These are phyloP conservation scores for Clarireedia sp. DNA, from an alignment of 2,329 filamentous ascomycete genomes.

Conservation along the genomic window DNA sequence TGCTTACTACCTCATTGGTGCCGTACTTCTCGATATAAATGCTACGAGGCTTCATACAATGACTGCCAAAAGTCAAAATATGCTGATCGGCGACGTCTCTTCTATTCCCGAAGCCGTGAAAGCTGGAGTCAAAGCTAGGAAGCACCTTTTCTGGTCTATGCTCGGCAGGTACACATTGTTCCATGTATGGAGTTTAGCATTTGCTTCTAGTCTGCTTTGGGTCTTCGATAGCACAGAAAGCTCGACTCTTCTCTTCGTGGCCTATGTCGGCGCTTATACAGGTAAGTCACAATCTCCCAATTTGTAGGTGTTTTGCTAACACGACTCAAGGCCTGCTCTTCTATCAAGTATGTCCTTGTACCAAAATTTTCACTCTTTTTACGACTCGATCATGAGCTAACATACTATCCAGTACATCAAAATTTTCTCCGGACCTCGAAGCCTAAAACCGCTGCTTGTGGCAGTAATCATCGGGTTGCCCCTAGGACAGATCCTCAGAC, in stretches of 20 bases:
- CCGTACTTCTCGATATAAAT: constrained; percentile 31
- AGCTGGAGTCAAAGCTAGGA: constrained; percentile 28
- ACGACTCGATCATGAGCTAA: background rate
- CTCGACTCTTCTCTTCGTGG: constrained; percentile 41
- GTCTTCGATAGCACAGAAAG: constrained; percentile 36
- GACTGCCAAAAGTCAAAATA: constrained; percentile 4
- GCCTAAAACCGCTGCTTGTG: constrained; percentile 39
- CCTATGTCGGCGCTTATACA: constrained; percentile 29
- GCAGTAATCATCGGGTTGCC: constrained; percentile 39
- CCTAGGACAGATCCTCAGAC: constrained; percentile 37
- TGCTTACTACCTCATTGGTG: constrained; percentile 34
- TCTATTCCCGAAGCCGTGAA: constrained; percentile 5
- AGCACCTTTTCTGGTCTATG: constrained; percentile 27
- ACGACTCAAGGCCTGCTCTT: background rate
- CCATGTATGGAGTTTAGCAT: constrained; percentile 29
- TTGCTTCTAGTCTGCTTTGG: constrained; percentile 41
- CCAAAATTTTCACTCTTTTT: background rate
- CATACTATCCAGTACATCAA: constrained; percentile 38
- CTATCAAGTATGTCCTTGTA: constrained; percentile 2
- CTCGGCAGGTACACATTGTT: constrained; percentile 39
- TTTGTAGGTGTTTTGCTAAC: background rate
- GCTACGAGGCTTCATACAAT: constrained; percentile 4
- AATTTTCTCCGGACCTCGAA: constrained; percentile 43
- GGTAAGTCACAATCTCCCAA: constrained; percentile 17
- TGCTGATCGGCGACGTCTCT: constrained; percentile 4